Percentiles rank a stretch among this genome's conserved stretches.
These are phyloP conservation scores for Allium cepa DNA, from an alignment of 106 monocot species.

Conservation along the genomic window DNA sequence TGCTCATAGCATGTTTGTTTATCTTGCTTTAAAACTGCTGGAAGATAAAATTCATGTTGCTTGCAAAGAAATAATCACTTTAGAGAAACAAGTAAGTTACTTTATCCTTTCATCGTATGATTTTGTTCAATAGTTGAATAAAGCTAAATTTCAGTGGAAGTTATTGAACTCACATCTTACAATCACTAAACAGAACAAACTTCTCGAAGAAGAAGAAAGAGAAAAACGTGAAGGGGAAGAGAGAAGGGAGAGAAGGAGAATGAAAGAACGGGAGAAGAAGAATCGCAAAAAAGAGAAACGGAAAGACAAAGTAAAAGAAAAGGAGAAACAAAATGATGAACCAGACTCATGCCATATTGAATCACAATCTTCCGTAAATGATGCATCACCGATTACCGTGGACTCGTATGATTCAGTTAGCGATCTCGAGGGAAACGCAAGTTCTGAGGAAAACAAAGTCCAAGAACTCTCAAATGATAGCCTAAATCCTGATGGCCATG, in stretches of 20 bases:
- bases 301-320: constrained; percentile 70
- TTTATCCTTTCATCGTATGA: constrained; percentile 78
- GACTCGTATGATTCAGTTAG: constrained; percentile 39
- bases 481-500: constrained; percentile 3
- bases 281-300: constrained; percentile 79
- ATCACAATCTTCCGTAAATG: constrained; percentile 12
- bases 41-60: constrained; percentile 91
- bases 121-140: constrained; percentile 75
- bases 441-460: constrained; percentile 15
- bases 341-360: constrained; percentile 10
- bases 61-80: constrained; percentile 92
- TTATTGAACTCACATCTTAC: not conserved
- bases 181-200: constrained; percentile 51
- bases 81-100: constrained; percentile 83
- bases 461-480: constrained; percentile 14
- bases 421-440: constrained; percentile 26
- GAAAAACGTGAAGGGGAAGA: constrained; percentile 95
- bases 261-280: constrained; percentile 88
- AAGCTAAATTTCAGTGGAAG: constrained; percentile 30
- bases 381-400: constrained; percentile 18
- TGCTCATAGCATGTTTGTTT: constrained; percentile 86
- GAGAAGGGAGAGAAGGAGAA: constrained; percentile 73
- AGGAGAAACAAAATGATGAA: constrained; percentile 42
- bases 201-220: constrained; percentile 97
- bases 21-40: constrained; percentile 73